Evolutionary conservation across 768 basidiomycete genomes (phyloP).

Genomic region (Leucosporidium creatinivorum): DNA sequence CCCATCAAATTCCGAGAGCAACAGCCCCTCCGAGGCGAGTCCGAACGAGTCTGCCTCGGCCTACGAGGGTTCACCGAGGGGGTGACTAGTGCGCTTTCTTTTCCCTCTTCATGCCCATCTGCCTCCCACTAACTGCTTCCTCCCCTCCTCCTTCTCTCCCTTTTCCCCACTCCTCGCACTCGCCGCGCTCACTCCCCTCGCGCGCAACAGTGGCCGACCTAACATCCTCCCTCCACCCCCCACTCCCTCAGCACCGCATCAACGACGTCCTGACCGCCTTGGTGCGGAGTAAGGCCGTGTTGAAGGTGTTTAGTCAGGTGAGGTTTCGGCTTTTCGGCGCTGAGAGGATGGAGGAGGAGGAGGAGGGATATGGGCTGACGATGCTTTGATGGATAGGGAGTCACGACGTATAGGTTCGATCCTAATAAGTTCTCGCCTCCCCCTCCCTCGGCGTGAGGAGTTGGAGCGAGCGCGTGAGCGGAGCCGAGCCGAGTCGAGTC

Average conservation of each 20-base stretch:
- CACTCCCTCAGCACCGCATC: slow-evolving; percentile 23
- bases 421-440: not conserved
- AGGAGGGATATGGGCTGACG: not conserved
- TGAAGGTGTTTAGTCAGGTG: slow-evolving; percentile 19
- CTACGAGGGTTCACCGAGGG: not conserved
- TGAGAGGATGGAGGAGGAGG: not conserved
- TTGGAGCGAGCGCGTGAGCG: too few species aligned
- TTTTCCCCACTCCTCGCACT: not conserved
- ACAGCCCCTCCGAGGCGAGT: not conserved
- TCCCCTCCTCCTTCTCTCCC: too few species aligned
- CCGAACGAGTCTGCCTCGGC: not conserved
- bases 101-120: too few species aligned
- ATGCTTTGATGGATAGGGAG: not conserved
- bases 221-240: not conserved
- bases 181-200: too few species aligned
- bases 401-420: not conserved
- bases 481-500: too few species aligned
- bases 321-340: slow-evolving; percentile 5
- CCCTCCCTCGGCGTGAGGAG: too few species aligned
- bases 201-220: slow-evolving; percentile 8
- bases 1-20: slow-evolving; percentile 29
- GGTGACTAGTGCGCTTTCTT: not conserved
- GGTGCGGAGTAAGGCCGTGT: slow-evolving; percentile 23
- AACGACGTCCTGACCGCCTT: slow-evolving; percentile 28
- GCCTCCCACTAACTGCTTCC: not conserved